Conservation (phyloP, 176 grass and related monocot species). For the Panicum miliaceum region DNA sequence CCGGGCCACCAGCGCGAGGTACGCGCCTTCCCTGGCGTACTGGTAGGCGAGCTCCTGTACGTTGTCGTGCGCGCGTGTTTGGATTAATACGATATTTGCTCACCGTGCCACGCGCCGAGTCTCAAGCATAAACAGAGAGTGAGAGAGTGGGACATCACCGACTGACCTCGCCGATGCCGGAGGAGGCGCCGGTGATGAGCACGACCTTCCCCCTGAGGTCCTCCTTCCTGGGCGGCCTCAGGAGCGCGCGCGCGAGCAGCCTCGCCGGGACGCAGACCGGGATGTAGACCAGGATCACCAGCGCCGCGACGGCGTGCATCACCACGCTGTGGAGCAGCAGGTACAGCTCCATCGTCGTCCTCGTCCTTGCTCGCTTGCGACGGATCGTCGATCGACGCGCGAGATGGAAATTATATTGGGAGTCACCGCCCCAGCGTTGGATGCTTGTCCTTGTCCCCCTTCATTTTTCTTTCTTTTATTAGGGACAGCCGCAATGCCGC, state of each 20-base stretch:
- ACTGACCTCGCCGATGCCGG: slow-evolving; percentile 69
- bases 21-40: slow-evolving; percentile 59
- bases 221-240: slow-evolving; percentile 47
- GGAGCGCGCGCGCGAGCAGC: slow-evolving; percentile 41
- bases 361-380: background rate
- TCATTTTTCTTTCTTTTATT: no score
- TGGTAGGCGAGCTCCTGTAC: slow-evolving; percentile 68
- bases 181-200: slow-evolving; percentile 68
- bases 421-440: no score
- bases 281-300: slow-evolving; percentile 53
- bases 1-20: slow-evolving; percentile 61
- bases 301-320: slow-evolving; percentile 13
- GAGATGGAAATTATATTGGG: no score
- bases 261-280: slow-evolving; percentile 41
- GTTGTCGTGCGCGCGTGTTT: background rate
- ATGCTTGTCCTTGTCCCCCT: no score
- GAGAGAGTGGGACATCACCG: no score
- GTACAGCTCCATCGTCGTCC: slow-evolving; percentile 25
- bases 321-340: slow-evolving; percentile 37
- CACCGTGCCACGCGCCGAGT: no score
- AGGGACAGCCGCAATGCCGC: no score
- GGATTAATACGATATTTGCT: no score
- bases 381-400: no score
- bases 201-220: slow-evolving; percentile 55
- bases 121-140: no score